These are phyloP conservation scores for Leccinum arenicola DNA, from an alignment of 768 basidiomycete species.

Conservation along the genomic window DNA sequence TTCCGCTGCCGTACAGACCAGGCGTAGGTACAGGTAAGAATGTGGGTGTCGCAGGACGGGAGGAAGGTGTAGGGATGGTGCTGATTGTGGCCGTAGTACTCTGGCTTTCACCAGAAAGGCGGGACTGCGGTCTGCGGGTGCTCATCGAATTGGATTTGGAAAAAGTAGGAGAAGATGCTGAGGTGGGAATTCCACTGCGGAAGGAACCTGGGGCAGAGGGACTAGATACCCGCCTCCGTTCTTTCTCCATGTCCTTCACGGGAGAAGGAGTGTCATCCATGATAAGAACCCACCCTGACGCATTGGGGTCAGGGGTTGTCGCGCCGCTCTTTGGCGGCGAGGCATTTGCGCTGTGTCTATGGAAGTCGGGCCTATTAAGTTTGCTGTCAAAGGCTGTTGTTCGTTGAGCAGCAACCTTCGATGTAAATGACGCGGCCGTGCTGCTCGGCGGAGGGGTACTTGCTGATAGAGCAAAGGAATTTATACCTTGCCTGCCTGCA, in stretches of 20 bases:
- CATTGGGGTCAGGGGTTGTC: slow-evolving; percentile 50
- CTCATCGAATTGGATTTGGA: slow-evolving; percentile 41
- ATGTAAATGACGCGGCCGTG: slow-evolving; percentile 33
- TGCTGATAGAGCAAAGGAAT: slow-evolving; percentile 34
- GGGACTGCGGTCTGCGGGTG: slow-evolving; percentile 67
- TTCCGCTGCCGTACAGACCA: slow-evolving; percentile 42
- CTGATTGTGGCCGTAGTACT: slow-evolving; percentile 56
- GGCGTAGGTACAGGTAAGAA: slow-evolving; percentile 68
- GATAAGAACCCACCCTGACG: slow-evolving; percentile 84
- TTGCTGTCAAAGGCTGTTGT: slow-evolving; percentile 18
- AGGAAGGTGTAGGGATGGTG: slow-evolving; percentile 62
- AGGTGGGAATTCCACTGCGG: slow-evolving; percentile 45
- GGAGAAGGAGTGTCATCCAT: slow-evolving; percentile 85
- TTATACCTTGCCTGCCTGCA: slow-evolving; percentile 49
- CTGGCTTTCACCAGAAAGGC: slow-evolving; percentile 61
- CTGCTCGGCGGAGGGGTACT: slow-evolving; percentile 37
- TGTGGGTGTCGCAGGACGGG: slow-evolving; percentile 74
- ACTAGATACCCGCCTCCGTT: slow-evolving; percentile 60
- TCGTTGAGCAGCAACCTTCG: slow-evolving; percentile 19
- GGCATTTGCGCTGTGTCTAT: slow-evolving; percentile 45
- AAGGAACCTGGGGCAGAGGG: slow-evolving; percentile 56
- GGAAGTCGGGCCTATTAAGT: slow-evolving; percentile 27
- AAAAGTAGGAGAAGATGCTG: slow-evolving; percentile 46
- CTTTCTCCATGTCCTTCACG: slow-evolving; percentile 52
- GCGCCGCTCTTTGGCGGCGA: slow-evolving; percentile 38